Percentiles rank a stretch among this genome's conserved stretches.
These are phyloP conservation scores for Afroboletus lepidellus DNA, from an alignment of 1,284 basidiomycete genomes.

Conservation along the genomic window DNA sequence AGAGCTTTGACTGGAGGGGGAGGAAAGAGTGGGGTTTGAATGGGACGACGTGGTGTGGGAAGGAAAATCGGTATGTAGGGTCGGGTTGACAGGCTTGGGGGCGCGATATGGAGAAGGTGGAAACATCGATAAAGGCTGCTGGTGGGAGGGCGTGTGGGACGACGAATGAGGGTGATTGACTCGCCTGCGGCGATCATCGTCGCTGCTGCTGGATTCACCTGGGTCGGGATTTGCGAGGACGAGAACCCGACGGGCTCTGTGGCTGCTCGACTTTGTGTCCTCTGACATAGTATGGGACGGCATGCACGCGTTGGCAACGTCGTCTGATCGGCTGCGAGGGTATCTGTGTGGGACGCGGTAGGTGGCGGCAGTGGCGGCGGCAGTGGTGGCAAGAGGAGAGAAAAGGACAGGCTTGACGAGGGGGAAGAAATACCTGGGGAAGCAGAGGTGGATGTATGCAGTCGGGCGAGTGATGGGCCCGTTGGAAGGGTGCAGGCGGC, in stretches of 20 bases:
- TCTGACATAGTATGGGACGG: slow-evolving; percentile 41
- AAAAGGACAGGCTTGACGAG: neutral
- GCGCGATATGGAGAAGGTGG: slow-evolving; percentile 30
- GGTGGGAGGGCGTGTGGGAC: slow-evolving; percentile 25
- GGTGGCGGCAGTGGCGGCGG: neutral
- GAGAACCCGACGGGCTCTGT: slow-evolving; percentile 40
- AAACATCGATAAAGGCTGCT: slow-evolving; percentile 21
- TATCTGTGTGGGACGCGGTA: slow-evolving; percentile 1
- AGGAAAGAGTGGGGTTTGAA: slow-evolving; percentile 53
- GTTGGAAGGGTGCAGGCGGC: slow-evolving; percentile 27
- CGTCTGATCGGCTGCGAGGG: slow-evolving; percentile 23
- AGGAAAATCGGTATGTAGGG: slow-evolving; percentile 42
- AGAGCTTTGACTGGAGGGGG: slow-evolving; percentile 64
- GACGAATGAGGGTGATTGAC: slow-evolving; percentile 26
- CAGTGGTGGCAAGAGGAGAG: neutral
- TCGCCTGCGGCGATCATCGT: slow-evolving; percentile 34
- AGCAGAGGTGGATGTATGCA: slow-evolving; percentile 27
- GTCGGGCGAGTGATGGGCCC: slow-evolving; percentile 28
- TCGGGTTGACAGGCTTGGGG: slow-evolving; percentile 29
- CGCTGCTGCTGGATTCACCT: slow-evolving; percentile 47
- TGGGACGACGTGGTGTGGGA: slow-evolving; percentile 37
- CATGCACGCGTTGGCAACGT: slow-evolving; percentile 34
- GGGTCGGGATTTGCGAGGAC: slow-evolving; percentile 62
- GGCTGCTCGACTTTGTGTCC: slow-evolving; percentile 39
- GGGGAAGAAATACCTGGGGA: slow-evolving; percentile 15